Conservation (phyloP, 106 monocot genomes). For the Dendrobium huoshanense region DNA sequence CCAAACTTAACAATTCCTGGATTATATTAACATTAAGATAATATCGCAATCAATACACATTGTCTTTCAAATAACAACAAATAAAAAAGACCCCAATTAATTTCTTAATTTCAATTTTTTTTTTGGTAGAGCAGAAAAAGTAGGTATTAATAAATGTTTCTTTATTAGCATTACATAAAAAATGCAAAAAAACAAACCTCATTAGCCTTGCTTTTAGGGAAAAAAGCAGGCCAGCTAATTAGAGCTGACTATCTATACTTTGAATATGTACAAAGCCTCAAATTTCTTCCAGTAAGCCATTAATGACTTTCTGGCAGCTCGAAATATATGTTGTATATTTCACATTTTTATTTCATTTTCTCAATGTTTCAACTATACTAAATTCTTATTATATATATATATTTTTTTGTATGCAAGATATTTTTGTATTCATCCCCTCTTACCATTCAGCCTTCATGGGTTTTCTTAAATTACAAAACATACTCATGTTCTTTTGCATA, state of each 20-base stretch:
- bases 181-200: background rate
- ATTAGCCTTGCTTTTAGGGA: background rate
- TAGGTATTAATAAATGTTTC: background rate
- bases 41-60: background rate
- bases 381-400: no score
- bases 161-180: background rate
- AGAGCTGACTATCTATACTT: background rate
- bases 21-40: background rate
- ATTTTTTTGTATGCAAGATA: no score
- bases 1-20: no score
- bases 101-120: background rate
- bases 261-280: constrained; percentile 4
- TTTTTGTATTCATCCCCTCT: no score
- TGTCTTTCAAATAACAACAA: background rate
- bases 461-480: no score
- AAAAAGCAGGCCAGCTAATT: background rate
- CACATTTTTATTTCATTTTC: no score
- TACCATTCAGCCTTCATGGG: no score
- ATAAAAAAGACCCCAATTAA: background rate
- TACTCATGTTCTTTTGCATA: no score
- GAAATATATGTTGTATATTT: no score
- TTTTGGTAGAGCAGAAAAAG: background rate
- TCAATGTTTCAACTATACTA: no score
- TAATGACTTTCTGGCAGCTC: constrained; percentile 1
- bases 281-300: background rate